Evolutionary conservation across 1,284 basidiomycete genomes (phyloP).

Genomic region (Malassezia brasiliensis): DNA sequence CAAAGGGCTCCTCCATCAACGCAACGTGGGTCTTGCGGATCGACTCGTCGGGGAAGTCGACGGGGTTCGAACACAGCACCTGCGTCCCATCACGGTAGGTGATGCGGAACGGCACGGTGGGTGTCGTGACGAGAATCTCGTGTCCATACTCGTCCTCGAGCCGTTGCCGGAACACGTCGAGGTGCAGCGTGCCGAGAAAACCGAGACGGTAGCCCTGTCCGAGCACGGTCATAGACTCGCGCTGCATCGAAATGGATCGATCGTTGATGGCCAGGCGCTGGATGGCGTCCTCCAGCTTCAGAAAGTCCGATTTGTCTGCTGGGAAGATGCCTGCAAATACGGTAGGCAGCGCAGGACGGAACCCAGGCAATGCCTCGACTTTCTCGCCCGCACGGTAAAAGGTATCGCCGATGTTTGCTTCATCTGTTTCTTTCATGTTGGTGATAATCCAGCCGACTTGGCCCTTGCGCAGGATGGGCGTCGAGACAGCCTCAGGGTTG

Average conservation of each 20-base stretch:
- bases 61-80: constrained; percentile 34
- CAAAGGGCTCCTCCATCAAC: constrained; percentile 38
- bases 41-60: constrained; percentile 41
- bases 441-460: constrained; percentile 70
- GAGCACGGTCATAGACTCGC: constrained; percentile 84
- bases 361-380: constrained; percentile 79
- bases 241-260: constrained; percentile 77
- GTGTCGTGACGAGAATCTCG: constrained; percentile 42
- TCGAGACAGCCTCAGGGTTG: constrained; percentile 56
- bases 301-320: constrained; percentile 78
- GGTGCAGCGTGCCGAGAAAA: constrained; percentile 88
- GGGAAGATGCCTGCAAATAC: constrained; percentile 95
- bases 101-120: constrained; percentile 42
- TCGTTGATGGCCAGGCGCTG: constrained; percentile 75
- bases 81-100: constrained; percentile 25
- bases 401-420: constrained; percentile 91
- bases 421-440: constrained; percentile 96
- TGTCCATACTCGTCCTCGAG: constrained; percentile 81
- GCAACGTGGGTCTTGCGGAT: constrained; percentile 26
- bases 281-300: constrained; percentile 90
- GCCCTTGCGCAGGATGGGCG: constrained; percentile 60
- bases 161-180: constrained; percentile 92
- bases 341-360: constrained; percentile 88
- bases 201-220: constrained; percentile 91
- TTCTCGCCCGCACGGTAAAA: constrained; percentile 65